Evolutionary conservation across 164 flowering plant species (phyloP), one percentile per base, ranked within the genome.

Genomic region (Liquidambar formosana): DNA sequence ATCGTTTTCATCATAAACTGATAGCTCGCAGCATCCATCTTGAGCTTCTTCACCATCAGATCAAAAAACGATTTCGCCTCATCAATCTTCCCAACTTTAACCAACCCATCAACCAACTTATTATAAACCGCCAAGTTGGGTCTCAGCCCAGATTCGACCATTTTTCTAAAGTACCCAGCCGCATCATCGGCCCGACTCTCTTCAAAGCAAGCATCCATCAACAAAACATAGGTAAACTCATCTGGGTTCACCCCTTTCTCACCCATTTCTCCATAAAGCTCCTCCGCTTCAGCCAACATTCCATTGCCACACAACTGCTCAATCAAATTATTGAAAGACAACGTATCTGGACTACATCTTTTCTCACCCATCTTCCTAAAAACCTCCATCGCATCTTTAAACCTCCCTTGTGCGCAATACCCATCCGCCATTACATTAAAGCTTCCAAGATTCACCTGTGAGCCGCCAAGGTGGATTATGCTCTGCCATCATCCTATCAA

Each of bases 361-460:
- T 76, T 88, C 81, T 88, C 94, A 1, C 83, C 89, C 96, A 93
- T 95, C 60, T 73, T 84, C 75, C 75, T 79, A 65, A 95, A 93
- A 25, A 91, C 84, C 48, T 83, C 86, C 57, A 93, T 80, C 0
- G 97, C 99, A 8, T 91, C 92, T 38, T 61, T 59, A 68, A 88
- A 95, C 82, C 73, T 88, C 45, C 87, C 88, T 52, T 76, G 76
- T 1, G 79, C 76, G 54, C 91, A 89, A 76, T 80, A 88, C 66
- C 94, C 91, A 71, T 90, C 91, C 10, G 67, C 92, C 87, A 95
- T 81, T 25, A 95, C 93, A 81, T 95, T 95, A 71, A 80, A 95
- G 64, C 87, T 89, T 28, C 98, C 98, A 60, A 95, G 65, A 76
- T 95, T 91, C 76, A 95, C 90, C 90, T 3, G 77, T 72, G 56